A percentile compares a stretch with the other conserved stretches of the same genome.
Evolutionary conservation across 495 filamentous ascomycete genomes (phyloP).

Genomic region (Cetradonia linearis): DNA sequence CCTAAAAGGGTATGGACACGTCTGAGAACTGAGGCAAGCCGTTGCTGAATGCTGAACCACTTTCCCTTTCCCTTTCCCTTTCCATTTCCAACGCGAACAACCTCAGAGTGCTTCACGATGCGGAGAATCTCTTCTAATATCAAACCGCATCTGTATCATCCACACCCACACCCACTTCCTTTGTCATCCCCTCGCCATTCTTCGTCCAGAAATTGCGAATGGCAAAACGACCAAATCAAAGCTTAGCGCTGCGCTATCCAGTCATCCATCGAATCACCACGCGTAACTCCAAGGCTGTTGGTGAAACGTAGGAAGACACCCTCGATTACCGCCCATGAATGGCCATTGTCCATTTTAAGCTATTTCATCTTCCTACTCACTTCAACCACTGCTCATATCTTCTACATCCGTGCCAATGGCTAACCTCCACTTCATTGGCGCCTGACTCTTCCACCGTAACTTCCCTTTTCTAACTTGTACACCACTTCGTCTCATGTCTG

Average conservation of each 20-base stretch:
- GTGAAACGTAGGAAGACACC: background rate
- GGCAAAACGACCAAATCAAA: background rate
- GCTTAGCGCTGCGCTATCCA: conserved; percentile 6
- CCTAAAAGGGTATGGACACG: too few relatives aligned
- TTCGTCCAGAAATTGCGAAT: background rate
- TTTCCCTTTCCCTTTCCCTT: too few relatives aligned
- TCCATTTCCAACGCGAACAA: too few relatives aligned
- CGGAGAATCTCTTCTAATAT: too few relatives aligned
- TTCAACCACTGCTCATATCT: conserved; percentile 11
- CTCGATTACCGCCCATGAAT: conserved; percentile 14
- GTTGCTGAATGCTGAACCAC: conserved; percentile 4
- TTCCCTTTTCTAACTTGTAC: background rate
- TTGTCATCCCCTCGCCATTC: background rate
- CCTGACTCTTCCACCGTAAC: conserved; percentile 3
- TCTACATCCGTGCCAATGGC: conserved; percentile 9
- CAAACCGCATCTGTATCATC: conserved; percentile 10
- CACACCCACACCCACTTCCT: background rate
- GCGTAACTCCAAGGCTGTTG: background rate
- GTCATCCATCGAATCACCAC: conserved; percentile 4
- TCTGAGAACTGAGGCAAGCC: too few relatives aligned
- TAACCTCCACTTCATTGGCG: conserved; percentile 12
- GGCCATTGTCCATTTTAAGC: conserved; percentile 7
- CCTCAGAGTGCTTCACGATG: background rate
- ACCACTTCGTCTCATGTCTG: conserved; percentile 11
- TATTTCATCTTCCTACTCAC: background rate